phyloP scores from a whole-genome alignment of 768 basidiomycete species.

The Phylloporus sp. region DNA sequence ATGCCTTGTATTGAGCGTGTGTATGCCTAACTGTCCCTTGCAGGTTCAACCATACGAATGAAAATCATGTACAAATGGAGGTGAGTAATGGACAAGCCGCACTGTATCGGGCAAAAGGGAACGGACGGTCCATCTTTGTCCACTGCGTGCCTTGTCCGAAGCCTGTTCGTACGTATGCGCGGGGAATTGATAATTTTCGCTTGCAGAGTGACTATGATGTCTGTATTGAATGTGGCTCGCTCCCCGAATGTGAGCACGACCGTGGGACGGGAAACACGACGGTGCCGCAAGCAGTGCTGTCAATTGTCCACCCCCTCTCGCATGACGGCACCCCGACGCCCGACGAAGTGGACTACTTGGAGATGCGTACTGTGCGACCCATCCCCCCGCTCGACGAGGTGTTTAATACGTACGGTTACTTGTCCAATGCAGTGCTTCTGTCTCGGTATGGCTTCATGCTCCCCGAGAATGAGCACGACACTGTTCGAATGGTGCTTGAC shows the following conservation, averaged over 20 bases:
- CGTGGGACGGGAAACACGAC: slow-evolving; percentile 20
- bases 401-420: slow-evolving; percentile 74
- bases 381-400: slow-evolving; percentile 53
- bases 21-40: slow-evolving; percentile 14
- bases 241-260: slow-evolving; percentile 68
- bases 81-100: slow-evolving; percentile 36
- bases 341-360: slow-evolving; percentile 41
- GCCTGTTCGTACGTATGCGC: neutral
- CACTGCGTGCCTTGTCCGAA: neutral
- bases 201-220: slow-evolving; percentile 69
- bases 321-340: slow-evolving; percentile 12
- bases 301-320: slow-evolving; percentile 7
- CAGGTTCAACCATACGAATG: slow-evolving; percentile 71
- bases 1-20: neutral
- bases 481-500: slow-evolving; percentile 35
- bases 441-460: slow-evolving; percentile 70
- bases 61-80: slow-evolving; percentile 72
- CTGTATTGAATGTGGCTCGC: slow-evolving; percentile 66
- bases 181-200: slow-evolving; percentile 9
- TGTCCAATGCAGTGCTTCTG: slow-evolving; percentile 64
- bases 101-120: slow-evolving; percentile 16
- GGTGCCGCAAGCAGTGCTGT: neutral
- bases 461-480: slow-evolving; percentile 69
- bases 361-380: slow-evolving; percentile 62
- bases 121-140: slow-evolving; percentile 1